These are phyloP conservation scores for Boletus pseudopeckii DNA, from an alignment of 768 basidiomycete genomes.

Conservation along the genomic window DNA sequence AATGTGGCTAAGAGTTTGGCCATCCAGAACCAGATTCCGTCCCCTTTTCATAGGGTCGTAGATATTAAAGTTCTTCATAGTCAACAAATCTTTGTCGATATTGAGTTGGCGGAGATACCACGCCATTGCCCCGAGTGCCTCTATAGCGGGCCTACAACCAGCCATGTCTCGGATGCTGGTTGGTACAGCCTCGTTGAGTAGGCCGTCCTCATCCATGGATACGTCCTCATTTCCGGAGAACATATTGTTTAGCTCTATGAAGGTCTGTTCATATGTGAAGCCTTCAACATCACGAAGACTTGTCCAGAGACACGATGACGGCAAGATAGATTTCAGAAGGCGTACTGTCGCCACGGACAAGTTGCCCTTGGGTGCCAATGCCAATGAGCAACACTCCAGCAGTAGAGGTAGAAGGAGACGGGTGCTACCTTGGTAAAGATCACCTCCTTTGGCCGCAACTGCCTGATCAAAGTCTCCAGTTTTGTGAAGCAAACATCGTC, in stretches of 20 bases:
- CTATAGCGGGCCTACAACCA: slow-evolving; percentile 62
- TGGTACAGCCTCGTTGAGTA: slow-evolving; percentile 46
- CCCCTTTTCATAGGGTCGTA: slow-evolving; percentile 94
- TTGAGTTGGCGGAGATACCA: slow-evolving; percentile 95
- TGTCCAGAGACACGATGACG: slow-evolving; percentile 85
- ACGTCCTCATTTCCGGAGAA: slow-evolving; percentile 49
- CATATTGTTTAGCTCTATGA: slow-evolving; percentile 63
- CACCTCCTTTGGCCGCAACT: slow-evolving; percentile 88
- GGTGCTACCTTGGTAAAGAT: slow-evolving; percentile 74
- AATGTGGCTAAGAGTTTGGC: slow-evolving; percentile 91
- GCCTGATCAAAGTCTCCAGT: slow-evolving; percentile 90
- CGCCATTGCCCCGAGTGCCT: slow-evolving; percentile 87
- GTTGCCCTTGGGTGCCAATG: slow-evolving; percentile 57
- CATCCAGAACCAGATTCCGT: slow-evolving; percentile 83
- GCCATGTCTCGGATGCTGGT: slow-evolving; percentile 73
- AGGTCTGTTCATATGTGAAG: slow-evolving; percentile 65
- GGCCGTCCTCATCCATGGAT: slow-evolving; percentile 45
- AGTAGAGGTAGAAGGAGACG: neutral
- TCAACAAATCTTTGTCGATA: slow-evolving; percentile 92
- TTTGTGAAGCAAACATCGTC: slow-evolving; percentile 93
- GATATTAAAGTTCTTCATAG: slow-evolving; percentile 96
- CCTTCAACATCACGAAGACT: slow-evolving; percentile 82
- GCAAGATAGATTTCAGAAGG: slow-evolving; percentile 76
- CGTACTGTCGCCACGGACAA: slow-evolving; percentile 80
- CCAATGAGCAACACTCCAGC: neutral